A percentile compares a stretch with the other conserved stretches of the same genome.
phyloP scores from a whole-genome alignment of 805 yeast genomes.

The Pichia thaimueangensis region DNA sequence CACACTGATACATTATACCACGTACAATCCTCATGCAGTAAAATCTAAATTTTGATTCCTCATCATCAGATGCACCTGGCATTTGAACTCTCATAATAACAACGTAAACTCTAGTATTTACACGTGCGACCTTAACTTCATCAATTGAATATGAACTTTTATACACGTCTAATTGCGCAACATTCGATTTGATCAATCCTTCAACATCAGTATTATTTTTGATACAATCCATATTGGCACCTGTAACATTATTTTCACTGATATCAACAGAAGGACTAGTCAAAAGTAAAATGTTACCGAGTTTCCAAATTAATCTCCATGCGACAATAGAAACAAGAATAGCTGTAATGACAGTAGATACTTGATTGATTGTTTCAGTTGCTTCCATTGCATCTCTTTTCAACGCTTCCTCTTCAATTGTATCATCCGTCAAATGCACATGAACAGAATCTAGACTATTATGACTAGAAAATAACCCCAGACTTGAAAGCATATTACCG shows the following conservation, averaged over 20 bases:
- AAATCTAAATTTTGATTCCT: conserved; percentile 50
- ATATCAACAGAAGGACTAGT: conserved; percentile 43
- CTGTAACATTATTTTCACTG: conserved; percentile 17
- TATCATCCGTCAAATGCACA: not conserved
- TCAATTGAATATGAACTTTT: conserved; percentile 43
- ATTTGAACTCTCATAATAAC: conserved; percentile 50
- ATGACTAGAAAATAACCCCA: not conserved
- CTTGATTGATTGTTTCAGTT: conserved; percentile 19
- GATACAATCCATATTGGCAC: not conserved
- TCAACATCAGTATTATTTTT: conserved; percentile 20
- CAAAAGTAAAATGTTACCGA: conserved; percentile 48
- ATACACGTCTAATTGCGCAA: conserved; percentile 46
- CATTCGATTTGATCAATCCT: conserved; percentile 36
- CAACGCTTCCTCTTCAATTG: not conserved
- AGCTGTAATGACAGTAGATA: conserved; percentile 24
- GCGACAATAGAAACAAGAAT: conserved; percentile 21
- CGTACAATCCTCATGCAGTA: conserved; percentile 41
- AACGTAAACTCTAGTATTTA: conserved; percentile 54
- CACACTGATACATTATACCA: conserved; percentile 25
- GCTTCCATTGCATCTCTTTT: conserved; percentile 9
- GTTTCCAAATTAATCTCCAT: conserved; percentile 37
- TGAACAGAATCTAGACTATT: not conserved
- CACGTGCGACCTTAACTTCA: conserved; percentile 50
- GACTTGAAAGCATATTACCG: not conserved
- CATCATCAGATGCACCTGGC: conserved; percentile 69